phyloP scores from a whole-genome alignment of 2,329 filamentous ascomycete genomes.

The Xylariaceae sp. region DNA sequence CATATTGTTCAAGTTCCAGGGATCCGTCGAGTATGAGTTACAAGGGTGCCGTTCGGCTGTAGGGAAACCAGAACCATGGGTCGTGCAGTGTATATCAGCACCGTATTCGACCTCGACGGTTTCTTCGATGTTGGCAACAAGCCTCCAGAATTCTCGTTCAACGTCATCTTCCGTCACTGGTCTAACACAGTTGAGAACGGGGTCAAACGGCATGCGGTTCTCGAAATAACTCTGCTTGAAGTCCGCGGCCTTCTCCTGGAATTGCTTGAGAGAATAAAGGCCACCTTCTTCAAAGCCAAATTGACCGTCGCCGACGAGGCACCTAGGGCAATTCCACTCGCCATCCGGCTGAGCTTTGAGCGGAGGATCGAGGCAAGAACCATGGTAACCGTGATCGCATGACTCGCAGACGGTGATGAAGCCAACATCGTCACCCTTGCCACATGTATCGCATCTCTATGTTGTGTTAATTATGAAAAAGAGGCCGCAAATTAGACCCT shows the following conservation, averaged over 20 bases:
- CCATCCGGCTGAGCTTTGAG: conserved; percentile 77
- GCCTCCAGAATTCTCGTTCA: conserved; percentile 94
- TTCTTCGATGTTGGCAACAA: conserved; percentile 92
- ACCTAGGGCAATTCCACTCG: conserved; percentile 96
- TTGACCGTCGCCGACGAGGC: conserved; percentile 92
- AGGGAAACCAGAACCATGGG: conserved; percentile 95
- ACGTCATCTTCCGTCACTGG: conserved; percentile 94
- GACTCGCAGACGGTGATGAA: conserved; percentile 85
- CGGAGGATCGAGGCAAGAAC: conserved; percentile 86
- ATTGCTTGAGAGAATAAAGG: conserved; percentile 92
- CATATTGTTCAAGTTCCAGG: conserved; percentile 94
- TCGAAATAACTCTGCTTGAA: conserved; percentile 97
- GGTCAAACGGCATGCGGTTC: conserved; percentile 86
- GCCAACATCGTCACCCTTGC: conserved; percentile 74
- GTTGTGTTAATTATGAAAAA: conserved; percentile 31
- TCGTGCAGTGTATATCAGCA: conserved; percentile 97
- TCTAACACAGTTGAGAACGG: conserved; percentile 78
- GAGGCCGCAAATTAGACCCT: not conserved
- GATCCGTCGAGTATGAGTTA: conserved; percentile 85
- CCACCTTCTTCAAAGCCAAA: conserved; percentile 98
- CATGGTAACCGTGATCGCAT: conserved; percentile 88
- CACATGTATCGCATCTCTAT: conserved; percentile 86
- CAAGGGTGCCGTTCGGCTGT: conserved; percentile 90
- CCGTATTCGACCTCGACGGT: conserved; percentile 98
- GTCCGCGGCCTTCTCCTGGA: conserved; percentile 92